Conservation (phyloP, 2,329 filamentous ascomycete species). For the Pseudogymnoascus sp. region DNA sequence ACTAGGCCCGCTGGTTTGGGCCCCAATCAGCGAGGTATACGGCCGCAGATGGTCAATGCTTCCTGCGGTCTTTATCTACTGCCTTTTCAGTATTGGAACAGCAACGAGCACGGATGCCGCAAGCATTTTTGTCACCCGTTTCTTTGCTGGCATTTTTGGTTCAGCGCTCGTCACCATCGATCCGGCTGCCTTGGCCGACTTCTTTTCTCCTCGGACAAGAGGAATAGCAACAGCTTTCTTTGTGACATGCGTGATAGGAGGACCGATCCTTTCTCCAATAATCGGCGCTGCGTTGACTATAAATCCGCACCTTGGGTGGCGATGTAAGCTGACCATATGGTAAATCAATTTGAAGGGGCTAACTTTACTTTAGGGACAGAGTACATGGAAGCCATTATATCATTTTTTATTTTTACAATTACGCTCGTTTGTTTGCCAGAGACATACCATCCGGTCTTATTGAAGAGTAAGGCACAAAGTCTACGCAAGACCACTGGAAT, state of each 20-base stretch:
- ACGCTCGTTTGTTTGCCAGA: too few relatives aligned
- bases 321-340: slow-evolving; percentile 31
- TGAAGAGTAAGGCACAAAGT: slow-evolving; percentile 13
- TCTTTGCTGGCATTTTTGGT: slow-evolving; percentile 58
- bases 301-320: slow-evolving; percentile 32
- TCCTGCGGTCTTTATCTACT: slow-evolving; percentile 49
- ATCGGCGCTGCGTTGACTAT: slow-evolving; percentile 28
- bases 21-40: slow-evolving; percentile 56
- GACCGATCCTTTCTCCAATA: slow-evolving; percentile 39
- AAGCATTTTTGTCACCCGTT: slow-evolving; percentile 58
- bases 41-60: slow-evolving; percentile 55
- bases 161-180: slow-evolving; percentile 52
- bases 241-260: slow-evolving; percentile 59
- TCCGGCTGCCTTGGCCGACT: slow-evolving; percentile 55
- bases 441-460: too few relatives aligned
- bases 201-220: slow-evolving; percentile 47
- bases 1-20: slow-evolving; percentile 53
- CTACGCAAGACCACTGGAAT: slow-evolving; percentile 31
- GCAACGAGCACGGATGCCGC: slow-evolving; percentile 51
- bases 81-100: slow-evolving; percentile 55
- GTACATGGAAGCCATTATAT: too few relatives aligned
- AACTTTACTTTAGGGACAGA: slow-evolving; percentile 12
- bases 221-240: slow-evolving; percentile 58
- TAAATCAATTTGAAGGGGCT: slow-evolving; percentile 37
- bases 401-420: too few relatives aligned